A percentile compares a stretch with the other conserved stretches of the same genome.
These are phyloP conservation scores for Ustulina deusta DNA, from an alignment of 2,329 filamentous ascomycete species.

Conservation along the genomic window DNA sequence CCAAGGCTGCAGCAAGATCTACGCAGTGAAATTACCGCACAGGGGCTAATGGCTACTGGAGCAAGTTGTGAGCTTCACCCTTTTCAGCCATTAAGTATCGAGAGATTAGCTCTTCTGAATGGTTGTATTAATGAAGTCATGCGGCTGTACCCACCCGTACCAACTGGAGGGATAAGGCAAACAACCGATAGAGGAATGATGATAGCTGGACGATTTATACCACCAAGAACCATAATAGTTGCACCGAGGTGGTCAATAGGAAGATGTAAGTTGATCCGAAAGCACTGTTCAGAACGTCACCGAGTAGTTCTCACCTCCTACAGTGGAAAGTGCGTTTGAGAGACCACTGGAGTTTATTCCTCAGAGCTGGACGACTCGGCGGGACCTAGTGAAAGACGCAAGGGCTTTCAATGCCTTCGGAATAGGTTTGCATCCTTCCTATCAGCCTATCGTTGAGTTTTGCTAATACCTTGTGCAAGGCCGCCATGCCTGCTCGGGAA, in stretches of 20 bases:
- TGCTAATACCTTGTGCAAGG: not conserved
- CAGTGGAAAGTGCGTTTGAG: slow-evolving; percentile 10
- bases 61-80: not conserved
- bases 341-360: not conserved
- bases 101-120: not conserved
- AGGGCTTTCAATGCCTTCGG: slow-evolving; percentile 10
- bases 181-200: not conserved
- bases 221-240: slow-evolving; percentile 2
- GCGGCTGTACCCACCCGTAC: slow-evolving; percentile 4
- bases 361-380: slow-evolving; percentile 10
- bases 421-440: not conserved
- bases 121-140: slow-evolving; percentile 13
- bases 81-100: not conserved
- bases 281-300: no score
- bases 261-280: slow-evolving; percentile 12
- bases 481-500: slow-evolving; percentile 11
- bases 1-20: not conserved
- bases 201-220: not conserved
- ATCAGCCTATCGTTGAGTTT: not conserved
- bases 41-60: no score
- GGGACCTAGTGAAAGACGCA: not conserved
- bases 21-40: not conserved
- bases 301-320: not conserved
- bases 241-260: slow-evolving; percentile 16
- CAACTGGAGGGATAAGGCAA: slow-evolving; percentile 1